A percentile compares a stretch with the other conserved stretches of the same genome.
Evolutionary conservation across 306 rosid genomes (phyloP).

Genomic region (Carpinus fangiana): DNA sequence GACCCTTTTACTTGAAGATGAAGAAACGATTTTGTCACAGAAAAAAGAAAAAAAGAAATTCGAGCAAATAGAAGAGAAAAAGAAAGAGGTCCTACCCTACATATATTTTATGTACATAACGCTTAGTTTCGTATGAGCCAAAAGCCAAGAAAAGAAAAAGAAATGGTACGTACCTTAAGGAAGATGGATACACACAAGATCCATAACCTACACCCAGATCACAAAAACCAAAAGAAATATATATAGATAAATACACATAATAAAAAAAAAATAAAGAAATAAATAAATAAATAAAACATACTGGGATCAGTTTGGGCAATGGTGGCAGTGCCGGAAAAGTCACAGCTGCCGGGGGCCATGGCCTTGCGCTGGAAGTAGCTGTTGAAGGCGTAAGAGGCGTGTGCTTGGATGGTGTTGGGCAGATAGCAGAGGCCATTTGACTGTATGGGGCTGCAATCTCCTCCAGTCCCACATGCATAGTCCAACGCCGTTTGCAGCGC

Average conservation of each 20-base stretch:
- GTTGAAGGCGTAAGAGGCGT: conserved; percentile 89
- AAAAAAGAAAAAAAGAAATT: not conserved
- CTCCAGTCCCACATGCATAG: conserved; percentile 77
- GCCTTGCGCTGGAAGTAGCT: conserved; percentile 60
- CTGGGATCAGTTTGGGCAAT: conserved; percentile 87
- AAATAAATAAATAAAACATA: conserved; percentile 7
- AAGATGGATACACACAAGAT: conserved; percentile 92
- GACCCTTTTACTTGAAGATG: conserved; percentile 54
- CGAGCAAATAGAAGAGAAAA: not conserved
- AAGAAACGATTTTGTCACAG: conserved; percentile 41
- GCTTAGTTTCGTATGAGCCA: not conserved
- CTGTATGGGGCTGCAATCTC: conserved; percentile 67
- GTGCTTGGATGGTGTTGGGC: conserved; percentile 91
- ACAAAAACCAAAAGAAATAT: no score
- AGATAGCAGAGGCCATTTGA: conserved; percentile 71
- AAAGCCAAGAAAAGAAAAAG: not conserved
- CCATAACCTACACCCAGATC: conserved; percentile 69
- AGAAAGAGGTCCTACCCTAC: not conserved
- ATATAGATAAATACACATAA: no score
- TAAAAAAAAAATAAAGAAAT: not conserved
- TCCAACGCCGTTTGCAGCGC: conserved; percentile 73
- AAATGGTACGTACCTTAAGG: conserved; percentile 53
- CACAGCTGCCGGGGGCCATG: conserved; percentile 80
- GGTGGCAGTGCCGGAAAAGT: conserved; percentile 73
- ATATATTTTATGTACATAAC: not conserved